Conservation (phyloP, 2,329 filamentous ascomycete genomes). For the Shiraia sp. region DNA sequence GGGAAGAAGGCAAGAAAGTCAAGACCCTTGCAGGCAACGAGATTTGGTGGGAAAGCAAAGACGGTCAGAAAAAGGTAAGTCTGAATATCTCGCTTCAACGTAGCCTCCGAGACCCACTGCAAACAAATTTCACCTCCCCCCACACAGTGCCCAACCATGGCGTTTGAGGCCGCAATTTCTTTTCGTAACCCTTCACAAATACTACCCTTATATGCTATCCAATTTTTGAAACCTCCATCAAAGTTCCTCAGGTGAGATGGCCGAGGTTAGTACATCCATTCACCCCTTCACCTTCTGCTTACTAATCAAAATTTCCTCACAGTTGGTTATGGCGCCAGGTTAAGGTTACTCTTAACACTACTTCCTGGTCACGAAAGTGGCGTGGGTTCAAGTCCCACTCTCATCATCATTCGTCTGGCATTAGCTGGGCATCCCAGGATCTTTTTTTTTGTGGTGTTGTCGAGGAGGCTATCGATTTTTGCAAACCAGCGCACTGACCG, state of each 20-base stretch:
- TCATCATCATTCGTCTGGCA: constrained; percentile 42
- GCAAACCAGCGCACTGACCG: constrained; percentile 10
- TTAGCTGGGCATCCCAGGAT: constrained; percentile 26
- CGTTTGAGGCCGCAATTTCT: neutral
- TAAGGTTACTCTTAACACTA: constrained; percentile 29
- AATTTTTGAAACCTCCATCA: neutral
- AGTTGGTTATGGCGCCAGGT: constrained; percentile 41
- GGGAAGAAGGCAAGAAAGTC: constrained; percentile 68
- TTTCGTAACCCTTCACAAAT: neutral
- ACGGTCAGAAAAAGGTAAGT: constrained; percentile 69
- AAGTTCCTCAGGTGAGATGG: constrained; percentile 6
- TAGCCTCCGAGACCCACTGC: constrained; percentile 5
- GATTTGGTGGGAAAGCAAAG: constrained; percentile 80
- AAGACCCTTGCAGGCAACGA: constrained; percentile 70
- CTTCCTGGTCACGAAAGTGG: constrained; percentile 46
- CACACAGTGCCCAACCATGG: neutral
- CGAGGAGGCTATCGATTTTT: constrained; percentile 2
- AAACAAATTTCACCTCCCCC: constrained; percentile 3
- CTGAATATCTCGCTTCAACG: constrained; percentile 5
- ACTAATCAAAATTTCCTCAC: constrained; percentile 14
- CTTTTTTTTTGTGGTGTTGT: constrained; percentile 20
- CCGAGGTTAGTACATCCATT: constrained; percentile 1
- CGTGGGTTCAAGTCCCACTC: constrained; percentile 48
- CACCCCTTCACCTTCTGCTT: neutral
- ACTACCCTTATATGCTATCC: constrained; percentile 1